Evolutionary conservation across 768 basidiomycete genomes (phyloP), one percentile per base, ranked within the genome.

Genomic region (Phanerodontia chrysosporium): DNA sequence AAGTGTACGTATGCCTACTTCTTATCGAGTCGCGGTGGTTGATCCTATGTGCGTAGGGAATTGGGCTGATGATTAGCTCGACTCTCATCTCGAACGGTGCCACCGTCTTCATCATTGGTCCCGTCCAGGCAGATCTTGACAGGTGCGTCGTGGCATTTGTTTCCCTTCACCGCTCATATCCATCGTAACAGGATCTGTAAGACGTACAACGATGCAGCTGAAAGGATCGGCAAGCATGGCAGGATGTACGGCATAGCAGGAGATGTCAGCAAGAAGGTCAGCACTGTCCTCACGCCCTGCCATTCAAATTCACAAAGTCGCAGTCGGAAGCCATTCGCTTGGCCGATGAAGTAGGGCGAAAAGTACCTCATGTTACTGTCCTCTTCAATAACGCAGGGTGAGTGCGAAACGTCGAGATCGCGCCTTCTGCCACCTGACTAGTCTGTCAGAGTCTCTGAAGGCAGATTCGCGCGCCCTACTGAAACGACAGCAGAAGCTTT

Each of bases 381-480:
- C 71, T 81, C 21, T 79, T 81, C 74, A 81, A 79, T 65, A 81
- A 81, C 57, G 78, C 79, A 18, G 79, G 79, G 70, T 68, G 48
- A 13, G 60, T 28, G n/a, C n/a, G n/a, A n/a, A n/a, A 35, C 7
- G 12, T 18, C 22, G 22, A 35, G 32, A 7, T 35, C 6, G 7
- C 7, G 32, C 32, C 7, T 35, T 35, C 32, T 6, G 7, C 13
- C 32, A 35, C 13, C 32, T 13, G 7, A 13, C 32, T 35, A 13
- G 13, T 7, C 13, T 35, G 13, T 13, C 8, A 61, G 60, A 24
- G 70, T 79, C 48, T 45, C 63, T 9, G 27, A 46, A 1, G 76
- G 76, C 10, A 2, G 27, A 12, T 74, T 70, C 63, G 63, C 62
- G 8, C 70, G 62, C 13, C 73, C 74, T 0, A 49, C 62, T 0